Conservation (phyloP, 331 rosid genomes). For the Malus hybrid region DNA sequence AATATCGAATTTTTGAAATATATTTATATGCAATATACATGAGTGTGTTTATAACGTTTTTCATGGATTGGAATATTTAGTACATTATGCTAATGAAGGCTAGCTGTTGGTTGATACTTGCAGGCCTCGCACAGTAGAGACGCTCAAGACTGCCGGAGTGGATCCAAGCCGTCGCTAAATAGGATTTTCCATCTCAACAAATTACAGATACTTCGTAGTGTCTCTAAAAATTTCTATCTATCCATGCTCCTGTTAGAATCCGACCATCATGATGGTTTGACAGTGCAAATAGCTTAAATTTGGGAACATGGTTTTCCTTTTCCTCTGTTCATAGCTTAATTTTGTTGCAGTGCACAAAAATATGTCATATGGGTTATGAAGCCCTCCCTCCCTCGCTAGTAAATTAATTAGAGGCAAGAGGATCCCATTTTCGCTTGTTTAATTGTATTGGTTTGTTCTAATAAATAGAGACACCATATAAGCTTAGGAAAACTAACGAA, state of each 20-base stretch:
- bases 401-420: background rate
- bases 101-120: background rate
- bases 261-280: background rate
- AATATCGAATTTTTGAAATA: background rate
- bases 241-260: background rate
- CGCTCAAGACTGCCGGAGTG: slow-evolving; percentile 30
- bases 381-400: background rate
- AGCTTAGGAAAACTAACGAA: too few species aligned
- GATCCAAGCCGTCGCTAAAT: slow-evolving; percentile 4
- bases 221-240: background rate
- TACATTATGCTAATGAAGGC: background rate
- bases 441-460: background rate
- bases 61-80: background rate
- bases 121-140: slow-evolving; percentile 28
- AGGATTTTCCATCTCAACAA: background rate
- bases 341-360: background rate
- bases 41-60: background rate
- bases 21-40: too few species aligned
- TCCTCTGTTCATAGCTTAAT: background rate
- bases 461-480: background rate
- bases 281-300: background rate
- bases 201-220: background rate
- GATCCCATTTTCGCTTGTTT: background rate
- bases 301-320: background rate
- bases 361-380: background rate